Conservation (phyloP, 2,329 filamentous ascomycete species). For the Trichoderma brevicompactum region DNA sequence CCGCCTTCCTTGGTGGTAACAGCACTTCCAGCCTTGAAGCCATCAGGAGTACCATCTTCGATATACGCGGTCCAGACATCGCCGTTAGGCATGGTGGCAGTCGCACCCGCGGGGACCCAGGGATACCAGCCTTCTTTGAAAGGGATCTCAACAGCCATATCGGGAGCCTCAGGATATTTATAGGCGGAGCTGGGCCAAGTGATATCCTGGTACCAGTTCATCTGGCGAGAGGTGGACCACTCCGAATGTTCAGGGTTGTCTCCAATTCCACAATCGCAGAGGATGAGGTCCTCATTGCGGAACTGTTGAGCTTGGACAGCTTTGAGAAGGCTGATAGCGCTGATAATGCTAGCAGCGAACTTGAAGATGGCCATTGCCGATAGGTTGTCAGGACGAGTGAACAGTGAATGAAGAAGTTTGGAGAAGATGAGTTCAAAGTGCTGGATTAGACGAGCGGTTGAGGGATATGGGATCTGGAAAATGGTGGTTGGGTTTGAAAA, state of each 20-base stretch:
- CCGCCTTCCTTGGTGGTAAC: slow-evolving; percentile 48
- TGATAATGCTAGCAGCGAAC: slow-evolving; percentile 32
- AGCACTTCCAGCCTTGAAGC: slow-evolving; percentile 46
- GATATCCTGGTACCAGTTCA: slow-evolving; percentile 50
- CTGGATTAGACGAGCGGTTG: background rate
- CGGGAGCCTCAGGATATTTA: slow-evolving; percentile 43
- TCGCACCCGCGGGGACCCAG: slow-evolving; percentile 45
- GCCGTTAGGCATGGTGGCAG: slow-evolving; percentile 46
- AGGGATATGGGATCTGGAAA: background rate
- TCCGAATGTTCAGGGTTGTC: slow-evolving; percentile 45
- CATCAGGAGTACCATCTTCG: slow-evolving; percentile 47
- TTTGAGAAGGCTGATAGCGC: slow-evolving; percentile 35
- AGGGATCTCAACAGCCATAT: slow-evolving; percentile 47
- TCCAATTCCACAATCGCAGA: slow-evolving; percentile 50
- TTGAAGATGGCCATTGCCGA: slow-evolving; percentile 37
- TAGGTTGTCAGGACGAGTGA: background rate
- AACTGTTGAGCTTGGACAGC: slow-evolving; percentile 36
- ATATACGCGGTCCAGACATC: slow-evolving; percentile 50
- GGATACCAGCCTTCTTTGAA: slow-evolving; percentile 46
- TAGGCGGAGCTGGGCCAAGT: slow-evolving; percentile 44
- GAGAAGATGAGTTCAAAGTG: background rate
- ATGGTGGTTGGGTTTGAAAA: background rate
- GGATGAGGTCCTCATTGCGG: slow-evolving; percentile 45
- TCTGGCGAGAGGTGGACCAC: slow-evolving; percentile 51
- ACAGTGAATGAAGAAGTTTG: background rate